Evolutionary conservation across 768 basidiomycete species (phyloP).

Genomic region (Tephrocybe sp.): DNA sequence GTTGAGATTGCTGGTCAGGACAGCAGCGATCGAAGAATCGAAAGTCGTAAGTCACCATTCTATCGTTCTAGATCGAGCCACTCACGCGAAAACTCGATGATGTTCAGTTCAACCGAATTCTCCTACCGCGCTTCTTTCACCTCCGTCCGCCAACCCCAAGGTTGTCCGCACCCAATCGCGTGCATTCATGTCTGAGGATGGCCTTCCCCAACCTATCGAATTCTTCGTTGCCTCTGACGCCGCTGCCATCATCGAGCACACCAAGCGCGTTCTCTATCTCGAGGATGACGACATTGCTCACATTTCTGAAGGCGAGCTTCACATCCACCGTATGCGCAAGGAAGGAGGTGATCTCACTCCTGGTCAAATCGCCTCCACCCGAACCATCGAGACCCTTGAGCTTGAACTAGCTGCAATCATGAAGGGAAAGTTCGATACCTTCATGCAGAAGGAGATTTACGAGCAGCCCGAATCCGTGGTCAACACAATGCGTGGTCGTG

Average conservation of each 20-base stretch:
- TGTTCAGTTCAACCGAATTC: constrained; percentile 45
- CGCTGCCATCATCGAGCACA: constrained; percentile 95
- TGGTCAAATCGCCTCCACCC: constrained; percentile 66
- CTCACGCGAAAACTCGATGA: background rate
- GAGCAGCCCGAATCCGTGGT: constrained; percentile 99
- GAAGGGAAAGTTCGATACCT: constrained; percentile 99
- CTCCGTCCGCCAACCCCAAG: constrained; percentile 65
- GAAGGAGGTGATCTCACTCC: constrained; percentile 66
- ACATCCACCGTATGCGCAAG: constrained; percentile 96
- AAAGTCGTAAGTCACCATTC: constrained; percentile 33
- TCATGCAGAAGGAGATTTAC: constrained; percentile 99
- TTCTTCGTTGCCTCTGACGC: constrained; percentile 99
- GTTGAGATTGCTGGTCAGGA: constrained; percentile 89
- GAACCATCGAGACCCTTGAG: constrained; percentile 97
- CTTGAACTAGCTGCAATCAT: constrained; percentile 99
- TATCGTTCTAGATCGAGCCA: background rate
- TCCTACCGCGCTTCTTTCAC: constrained; percentile 60
- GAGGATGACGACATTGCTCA: constrained; percentile 99
- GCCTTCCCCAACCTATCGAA: constrained; percentile 97
- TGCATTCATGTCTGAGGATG: constrained; percentile 98
- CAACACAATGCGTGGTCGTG: constrained; percentile 99
- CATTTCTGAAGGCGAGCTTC: constrained; percentile 93
- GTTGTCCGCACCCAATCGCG: constrained; percentile 93
- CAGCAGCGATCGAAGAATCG: constrained; percentile 35
- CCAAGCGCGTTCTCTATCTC: constrained; percentile 96